phyloP scores from a whole-genome alignment of 345 rosid species.

The Cochlearia excelsa region DNA sequence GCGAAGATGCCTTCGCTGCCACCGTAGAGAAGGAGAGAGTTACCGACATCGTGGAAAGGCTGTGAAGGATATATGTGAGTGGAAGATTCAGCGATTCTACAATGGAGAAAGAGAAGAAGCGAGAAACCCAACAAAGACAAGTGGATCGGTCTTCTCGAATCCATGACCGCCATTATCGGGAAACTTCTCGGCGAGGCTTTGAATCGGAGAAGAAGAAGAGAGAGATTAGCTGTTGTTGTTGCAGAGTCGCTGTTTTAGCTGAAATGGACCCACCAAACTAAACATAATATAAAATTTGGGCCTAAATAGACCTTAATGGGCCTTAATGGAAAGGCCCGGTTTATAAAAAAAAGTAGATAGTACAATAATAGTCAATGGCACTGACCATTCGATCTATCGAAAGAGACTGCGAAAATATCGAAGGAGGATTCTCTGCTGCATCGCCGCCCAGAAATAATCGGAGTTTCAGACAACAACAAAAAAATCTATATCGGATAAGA shows the following conservation, averaged over 20 bases:
- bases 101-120: constrained; percentile 31
- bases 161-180: constrained; percentile 45
- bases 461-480: background rate
- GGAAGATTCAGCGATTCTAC: constrained; percentile 45
- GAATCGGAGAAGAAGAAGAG: constrained; percentile 11
- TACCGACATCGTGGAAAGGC: constrained; percentile 77
- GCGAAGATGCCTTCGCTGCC: constrained; percentile 93
- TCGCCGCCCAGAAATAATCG: constrained; percentile 28
- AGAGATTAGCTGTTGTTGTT: constrained; percentile 15
- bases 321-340: background rate
- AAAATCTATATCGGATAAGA: constrained; percentile 1
- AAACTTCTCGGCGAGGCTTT: constrained; percentile 16
- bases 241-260: constrained; percentile 11
- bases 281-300: constrained; percentile 6
- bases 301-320: constrained; percentile 1
- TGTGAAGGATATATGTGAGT: constrained; percentile 62
- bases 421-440: constrained; percentile 24
- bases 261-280: background rate
- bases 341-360: background rate
- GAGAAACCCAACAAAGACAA: constrained; percentile 18
- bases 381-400: constrained; percentile 18
- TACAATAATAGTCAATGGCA: constrained; percentile 32
- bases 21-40: constrained; percentile 80
- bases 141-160: constrained; percentile 19
- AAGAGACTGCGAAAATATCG: constrained; percentile 18